Evolutionary conservation across 2,329 filamentous ascomycete species (phyloP), one percentile per base, ranked within the genome.

Genomic region (Plectosphaerella sp.): DNA sequence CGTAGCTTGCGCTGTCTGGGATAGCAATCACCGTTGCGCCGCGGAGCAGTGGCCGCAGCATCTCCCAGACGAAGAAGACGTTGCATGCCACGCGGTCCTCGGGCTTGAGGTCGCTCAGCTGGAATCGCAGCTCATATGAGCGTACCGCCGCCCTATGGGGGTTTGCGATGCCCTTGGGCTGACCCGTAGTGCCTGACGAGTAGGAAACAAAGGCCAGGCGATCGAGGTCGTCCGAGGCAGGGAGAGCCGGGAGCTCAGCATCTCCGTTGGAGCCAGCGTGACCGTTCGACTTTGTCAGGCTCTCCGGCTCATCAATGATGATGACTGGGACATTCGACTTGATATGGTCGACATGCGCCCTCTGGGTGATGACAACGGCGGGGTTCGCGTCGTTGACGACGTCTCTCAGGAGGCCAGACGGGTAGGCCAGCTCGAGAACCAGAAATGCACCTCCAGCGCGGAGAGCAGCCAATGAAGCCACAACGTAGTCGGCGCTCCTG

Each of bases 1-100:
- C 89, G 61, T 91, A 92, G 69, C 88, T 91, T 36, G 78, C 80
- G 59, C 88, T 83, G 59, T 93, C 89, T 1, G 88, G 87, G 15
- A 92, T 83, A 4, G 86, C 81, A 20, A 91, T 80, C 5, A 89
- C 86, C 0, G 89, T 90, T 3, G 88, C 89, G 59, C 89, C 89
- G 51, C 88, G 80, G 51, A 93, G 65, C 45, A 93, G 73, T 9
- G 89, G 89, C 5, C 89, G 86, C 51, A 93, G 67, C 52, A 92
- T 91, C 66, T 93, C 89, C 89, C 89, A 93, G 46, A 92, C 78
- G 64, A 93, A 93, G 67, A 92, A 93, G 54, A 92, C 89, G 73
- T 92, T 93, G 71, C 88, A 92, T n/a, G 89, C 89, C 11, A 92
- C 88, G 7, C 89, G 81, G 59, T 91, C 89, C 15, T 88, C 88